A percentile compares a stretch with the other conserved stretches of the same genome.
phyloP scores from a whole-genome alignment of 2,329 filamentous ascomycete genomes.

The Diplocarpon mali region DNA sequence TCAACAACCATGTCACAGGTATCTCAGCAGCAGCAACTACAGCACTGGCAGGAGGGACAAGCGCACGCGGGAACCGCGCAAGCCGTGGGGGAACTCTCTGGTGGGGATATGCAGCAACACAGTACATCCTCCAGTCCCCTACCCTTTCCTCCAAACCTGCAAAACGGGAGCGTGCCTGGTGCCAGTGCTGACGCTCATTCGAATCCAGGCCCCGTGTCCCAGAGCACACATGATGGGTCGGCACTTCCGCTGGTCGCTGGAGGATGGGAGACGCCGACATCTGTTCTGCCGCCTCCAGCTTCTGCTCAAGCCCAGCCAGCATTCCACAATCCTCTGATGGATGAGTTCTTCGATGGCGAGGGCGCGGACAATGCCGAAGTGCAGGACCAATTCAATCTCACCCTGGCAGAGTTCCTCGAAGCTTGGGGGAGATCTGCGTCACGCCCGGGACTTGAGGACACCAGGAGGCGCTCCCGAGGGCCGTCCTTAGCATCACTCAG shows the following conservation, averaged over 20 bases:
- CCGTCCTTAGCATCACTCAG: conserved; percentile 14
- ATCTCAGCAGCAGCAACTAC: conserved; percentile 24
- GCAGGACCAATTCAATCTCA: conserved; percentile 34
- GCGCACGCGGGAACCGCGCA: conserved; percentile 18
- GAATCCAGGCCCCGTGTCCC: conserved; percentile 6
- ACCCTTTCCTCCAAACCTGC: conserved; percentile 4
- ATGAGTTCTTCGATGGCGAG: conserved; percentile 9
- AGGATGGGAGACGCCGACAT: not conserved
- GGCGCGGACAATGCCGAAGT: conserved; percentile 26
- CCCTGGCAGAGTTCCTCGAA: conserved; percentile 39
- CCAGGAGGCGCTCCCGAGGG: conserved; percentile 8
- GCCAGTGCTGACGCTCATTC: conserved; percentile 8
- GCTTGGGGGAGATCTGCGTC: conserved; percentile 30
- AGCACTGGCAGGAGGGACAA: conserved; percentile 25
- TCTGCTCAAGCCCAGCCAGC: conserved; percentile 2
- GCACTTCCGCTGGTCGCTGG: not conserved
- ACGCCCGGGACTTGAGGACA: conserved; percentile 2
- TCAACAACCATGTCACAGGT: conserved; percentile 23
- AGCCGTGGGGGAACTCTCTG: conserved; percentile 15
- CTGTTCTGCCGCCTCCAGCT: not conserved
- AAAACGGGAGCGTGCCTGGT: not conserved
- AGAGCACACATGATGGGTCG: not conserved
- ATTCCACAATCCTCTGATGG: conserved; percentile 2
- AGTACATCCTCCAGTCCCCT: conserved; percentile 25
- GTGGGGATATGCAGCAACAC: conserved; percentile 10